Base-by-base conservation (phyloP, 352 stramenopile genomes). In the Pythium myriotylum region DNA sequence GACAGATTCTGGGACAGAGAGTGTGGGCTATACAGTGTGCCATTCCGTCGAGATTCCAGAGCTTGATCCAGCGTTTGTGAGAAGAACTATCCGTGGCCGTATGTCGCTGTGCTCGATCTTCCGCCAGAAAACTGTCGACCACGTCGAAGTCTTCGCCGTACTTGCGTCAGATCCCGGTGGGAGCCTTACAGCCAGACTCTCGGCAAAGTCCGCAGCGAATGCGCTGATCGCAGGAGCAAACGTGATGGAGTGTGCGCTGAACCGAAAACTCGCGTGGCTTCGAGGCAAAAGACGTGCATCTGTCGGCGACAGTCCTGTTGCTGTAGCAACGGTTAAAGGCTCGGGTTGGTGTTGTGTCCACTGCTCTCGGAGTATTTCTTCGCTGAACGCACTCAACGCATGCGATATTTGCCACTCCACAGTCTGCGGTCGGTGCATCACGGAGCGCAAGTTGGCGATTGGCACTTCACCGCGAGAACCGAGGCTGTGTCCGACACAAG, bases 131-230 rank as follows among this genome's bases (percentile, higher is more conserved):
- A 35, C 29, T 35, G 29, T 35, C 29, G 29, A 35, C 29, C 10
- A 10, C 29, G 29, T 35, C 10, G 29, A 35, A 10, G 10, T 35
- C 29, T 35, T 10, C 29, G 29, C 29, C 5, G 29, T 35, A 10
- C 29, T 35, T 10, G 29, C 29, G 10, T 80, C 82, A 22, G 72
- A 86, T 65, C 29, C 69, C 54, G 33, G 71, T 52, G 39, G 61
- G 47, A 63, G 72, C 4, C 10, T 62, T 1, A 14, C 27, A 0
- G 5, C 14, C 6, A 49, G 39, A 20, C 19, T 62, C 22, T 35
- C 43, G 3, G 23, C 46, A 24, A 14, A 24, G 16, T 54, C 35
- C 2, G 43, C 43, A 9, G 32, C 55, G 9, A 39, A 13, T 5
- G 33, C 35, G 14, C 17, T 55, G 14, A 55, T 55, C 29, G 33